Evolutionary conservation across 192 early-diverging fungal genomes (phyloP), one percentile per base, ranked within the genome.

Genomic region (Irineochytrium annulatum): DNA sequence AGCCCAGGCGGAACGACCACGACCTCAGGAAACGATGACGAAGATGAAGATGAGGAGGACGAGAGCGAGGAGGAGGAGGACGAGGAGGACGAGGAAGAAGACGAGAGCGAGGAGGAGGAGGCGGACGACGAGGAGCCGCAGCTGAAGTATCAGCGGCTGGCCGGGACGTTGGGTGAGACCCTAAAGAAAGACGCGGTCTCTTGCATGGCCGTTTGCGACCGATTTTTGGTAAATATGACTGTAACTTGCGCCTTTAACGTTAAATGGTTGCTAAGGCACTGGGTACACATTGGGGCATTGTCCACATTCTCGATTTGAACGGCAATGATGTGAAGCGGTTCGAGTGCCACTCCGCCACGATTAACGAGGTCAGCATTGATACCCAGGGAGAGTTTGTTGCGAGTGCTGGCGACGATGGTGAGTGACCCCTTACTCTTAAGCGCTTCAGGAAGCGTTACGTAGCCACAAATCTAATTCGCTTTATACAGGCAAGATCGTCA

Each of bases 51-150:
- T 43, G 88, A 88, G 28, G 90, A 91, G 57, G 75, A 74, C 2
- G 74, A 80, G 22, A 77, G 80, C 31, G 77, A 84, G 20, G 69
- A 77, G 20, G 83, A 86, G 26, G 70, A 74, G 49, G 78, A 77
- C 20, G 69, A 79, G 30, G 76, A 75, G 49, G 76, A 80, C 41
- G 74, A 73, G 17, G 71, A 77, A 44, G 82, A 81, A 68, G 76
- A 83, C 53, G 64, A 68, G 17, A 57, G 67, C 14, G 82, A 85
- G 19, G 80, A 80, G 3, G 77, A 83, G 3, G 77, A 82, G 0
- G 87, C 88, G 13, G 87, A 90, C 4, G 92, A 95, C 29, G 90
- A 91, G 31, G 95, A 98, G 68, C 95, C 95, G 17, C 87, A 88
- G 59, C 78, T 98, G 33, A 87, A 90, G 55, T 98, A 96, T 72